Percentiles rank a stretch among this genome's conserved stretches.
phyloP scores from a whole-genome alignment of 176 grass and related monocot species.

The Avena insularis region DNA sequence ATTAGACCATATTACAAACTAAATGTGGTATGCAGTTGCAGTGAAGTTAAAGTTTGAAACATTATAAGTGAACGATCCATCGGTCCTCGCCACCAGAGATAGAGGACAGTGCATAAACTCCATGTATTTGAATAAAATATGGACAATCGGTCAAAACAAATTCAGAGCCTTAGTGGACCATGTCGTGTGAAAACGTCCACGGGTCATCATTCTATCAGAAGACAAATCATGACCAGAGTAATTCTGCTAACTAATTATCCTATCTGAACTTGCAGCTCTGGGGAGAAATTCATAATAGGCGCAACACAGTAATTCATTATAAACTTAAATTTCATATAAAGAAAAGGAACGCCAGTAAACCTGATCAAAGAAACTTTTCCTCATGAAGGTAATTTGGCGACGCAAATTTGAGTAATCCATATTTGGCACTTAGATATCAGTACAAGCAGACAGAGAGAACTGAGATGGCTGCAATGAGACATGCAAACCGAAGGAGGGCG shows the following conservation, averaged over 20 bases:
- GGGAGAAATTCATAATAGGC: neutral
- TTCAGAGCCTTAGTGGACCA: constrained; percentile 6
- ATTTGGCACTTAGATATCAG: constrained; percentile 33
- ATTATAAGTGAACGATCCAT: constrained; percentile 15
- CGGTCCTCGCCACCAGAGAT: neutral
- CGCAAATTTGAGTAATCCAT: constrained; percentile 60
- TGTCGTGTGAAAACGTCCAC: constrained; percentile 3
- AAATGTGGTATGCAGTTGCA: constrained; percentile 24
- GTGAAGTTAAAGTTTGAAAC: constrained; percentile 10
- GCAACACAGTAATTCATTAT: neutral
- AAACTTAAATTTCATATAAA: constrained; percentile 18
- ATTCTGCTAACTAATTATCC: neutral
- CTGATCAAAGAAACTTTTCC: constrained; percentile 84
- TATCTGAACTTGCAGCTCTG: constrained; percentile 14
- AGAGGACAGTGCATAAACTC: neutral
- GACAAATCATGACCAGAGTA: constrained; percentile 23
- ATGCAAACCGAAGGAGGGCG: constrained; percentile 23
- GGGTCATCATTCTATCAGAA: constrained; percentile 10
- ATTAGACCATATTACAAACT: neutral
- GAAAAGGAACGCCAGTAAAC: neutral
- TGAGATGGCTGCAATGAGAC: constrained; percentile 46
- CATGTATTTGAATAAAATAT: constrained; percentile 14
- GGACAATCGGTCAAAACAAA: no score
- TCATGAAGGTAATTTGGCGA: constrained; percentile 61
- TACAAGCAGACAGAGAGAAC: constrained; percentile 36